Base-by-base conservation (phyloP, 768 basidiomycete species). In the Russula earlei region DNA sequence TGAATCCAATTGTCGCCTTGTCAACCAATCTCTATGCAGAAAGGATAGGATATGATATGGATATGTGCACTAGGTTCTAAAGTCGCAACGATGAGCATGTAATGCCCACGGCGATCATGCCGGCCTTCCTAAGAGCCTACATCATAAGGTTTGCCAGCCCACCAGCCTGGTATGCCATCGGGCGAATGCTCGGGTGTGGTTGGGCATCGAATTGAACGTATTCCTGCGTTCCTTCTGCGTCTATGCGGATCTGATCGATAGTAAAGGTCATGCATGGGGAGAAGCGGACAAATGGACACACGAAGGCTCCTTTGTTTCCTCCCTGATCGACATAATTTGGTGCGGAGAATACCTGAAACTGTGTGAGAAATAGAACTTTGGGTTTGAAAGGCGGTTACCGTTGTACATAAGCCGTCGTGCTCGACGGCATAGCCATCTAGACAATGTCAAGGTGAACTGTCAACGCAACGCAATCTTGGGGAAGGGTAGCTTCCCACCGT, bases 241-340 rank as follows among this genome's bases (percentile, higher is more conserved):
- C 84, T 61, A 96, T 86, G 36, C 87, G 86, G 62, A 93, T 84
- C 88, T 91, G 60, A 46, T 15, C 36, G 36, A 41, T 44, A 27
- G 3, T 27, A 34, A 10, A 54, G 36, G 19, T 43, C 36, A 46
- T 41, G 19, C 47, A n/a, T n/a, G 52, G 29, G 25, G 31, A 19
- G 19, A 12, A 41, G 4, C 31, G 29, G 7, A 25, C 15, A 19
- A 49, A 44, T 31, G 53, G 12, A 75, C 85, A 68, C 66, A 91
- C 90, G 69, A 86, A 94, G 57, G 92, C 92, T 10, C 87, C 93
- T 70, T 91, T 92, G 71, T 95, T 95, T 6, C 89, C 87, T 3
- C 78, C 83, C 66, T 92, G 88, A 70, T 95, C 92, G 25, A 91
- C 87, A 63, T 94, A 93, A 68, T 98, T 97, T 4, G 95, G 95